Base-by-base conservation (phyloP, 352 stramenopile species). In the Globisporangium nagaii region DNA sequence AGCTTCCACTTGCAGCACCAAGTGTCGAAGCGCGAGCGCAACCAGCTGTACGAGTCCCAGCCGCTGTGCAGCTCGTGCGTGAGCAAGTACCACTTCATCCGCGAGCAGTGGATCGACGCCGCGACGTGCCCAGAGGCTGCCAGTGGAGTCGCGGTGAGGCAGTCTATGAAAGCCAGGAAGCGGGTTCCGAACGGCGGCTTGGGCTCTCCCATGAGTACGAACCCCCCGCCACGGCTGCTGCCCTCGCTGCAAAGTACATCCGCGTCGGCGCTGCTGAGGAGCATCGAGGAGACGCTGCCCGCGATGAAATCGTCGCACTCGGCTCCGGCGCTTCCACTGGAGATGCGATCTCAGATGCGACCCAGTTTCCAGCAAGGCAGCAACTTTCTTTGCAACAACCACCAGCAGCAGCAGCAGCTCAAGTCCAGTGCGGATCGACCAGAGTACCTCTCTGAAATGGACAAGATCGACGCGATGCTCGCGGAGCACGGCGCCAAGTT, bases 1-100 rank as follows among this genome's bases (percentile, higher is more conserved):
- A 43, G 49, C 20, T 86, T 86, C 55, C 69, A 84, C 32, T 51
- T 88, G 43, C 73, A 86, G 30, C 69, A 88, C 30, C 71, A 74
- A 13, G 30, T 85, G 41, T 56, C 62, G 2, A 85, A 79, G 45
- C 64, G 73, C 12, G 74, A 86, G 20, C 62, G 68, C 12, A 75
- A 62, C 9, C 65, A 75, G 25, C 55, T 89, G 15, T 89, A 87
- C 40, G 78, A 86, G 31, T 48, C 75, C 0, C 78, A 88, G 50
- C 61, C 71, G 1, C 57, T 88, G 9, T 88, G 78, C 51, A 57
- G 30, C 31, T 12, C 39, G 9, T 89, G 78, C 35, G 35, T 86
- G n/a, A 39, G 53, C 15, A 56, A 42, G 36, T 89, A 87, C 59
- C 69, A 84, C 27, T 58, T 42, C 0, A 53, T 86, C 1, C 66